phyloP scores from a whole-genome alignment of 257 asterid species.

The Dorcoceras hygrometricum region DNA sequence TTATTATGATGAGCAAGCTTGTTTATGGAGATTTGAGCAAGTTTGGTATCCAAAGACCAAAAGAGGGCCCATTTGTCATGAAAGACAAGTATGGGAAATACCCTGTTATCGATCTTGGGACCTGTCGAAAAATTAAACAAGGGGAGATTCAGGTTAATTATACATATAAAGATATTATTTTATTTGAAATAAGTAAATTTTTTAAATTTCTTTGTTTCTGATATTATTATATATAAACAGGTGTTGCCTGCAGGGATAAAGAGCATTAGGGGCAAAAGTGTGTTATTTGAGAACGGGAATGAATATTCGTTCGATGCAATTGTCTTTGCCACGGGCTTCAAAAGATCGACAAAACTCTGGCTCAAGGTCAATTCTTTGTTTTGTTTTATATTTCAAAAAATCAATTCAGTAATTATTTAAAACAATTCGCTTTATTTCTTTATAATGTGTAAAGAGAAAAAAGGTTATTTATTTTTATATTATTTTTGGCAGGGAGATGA shows the following conservation, averaged over 20 bases:
- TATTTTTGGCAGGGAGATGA: constrained; percentile 43
- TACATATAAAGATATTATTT: no score
- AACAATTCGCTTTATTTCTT: not conserved
- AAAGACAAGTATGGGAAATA: constrained; percentile 61
- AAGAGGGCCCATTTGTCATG: constrained; percentile 52
- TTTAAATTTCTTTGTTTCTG: no score
- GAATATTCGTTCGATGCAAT: constrained; percentile 48
- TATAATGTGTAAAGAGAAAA: not conserved
- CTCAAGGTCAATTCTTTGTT: constrained; percentile 43
- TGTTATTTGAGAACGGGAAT: constrained; percentile 46
- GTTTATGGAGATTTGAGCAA: constrained; percentile 52
- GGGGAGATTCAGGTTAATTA: constrained; percentile 67
- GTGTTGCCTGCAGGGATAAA: constrained; percentile 50
- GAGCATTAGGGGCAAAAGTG: constrained; percentile 36
- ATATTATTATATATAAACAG: no score
- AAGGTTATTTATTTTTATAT: not conserved
- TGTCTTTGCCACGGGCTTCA: constrained; percentile 76
- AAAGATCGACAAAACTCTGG: constrained; percentile 66
- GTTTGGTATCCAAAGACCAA: constrained; percentile 55
- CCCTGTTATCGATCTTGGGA: constrained; percentile 69
- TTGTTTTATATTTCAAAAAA: no score
- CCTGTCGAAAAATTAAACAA: constrained; percentile 43
- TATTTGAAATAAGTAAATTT: no score
- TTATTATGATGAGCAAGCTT: constrained; percentile 38
- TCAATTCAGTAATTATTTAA: no score